Evolutionary conservation across 257 asterid genomes (phyloP), one percentile per base, ranked within the genome.

Genomic region (Mitragyna speciosa): DNA sequence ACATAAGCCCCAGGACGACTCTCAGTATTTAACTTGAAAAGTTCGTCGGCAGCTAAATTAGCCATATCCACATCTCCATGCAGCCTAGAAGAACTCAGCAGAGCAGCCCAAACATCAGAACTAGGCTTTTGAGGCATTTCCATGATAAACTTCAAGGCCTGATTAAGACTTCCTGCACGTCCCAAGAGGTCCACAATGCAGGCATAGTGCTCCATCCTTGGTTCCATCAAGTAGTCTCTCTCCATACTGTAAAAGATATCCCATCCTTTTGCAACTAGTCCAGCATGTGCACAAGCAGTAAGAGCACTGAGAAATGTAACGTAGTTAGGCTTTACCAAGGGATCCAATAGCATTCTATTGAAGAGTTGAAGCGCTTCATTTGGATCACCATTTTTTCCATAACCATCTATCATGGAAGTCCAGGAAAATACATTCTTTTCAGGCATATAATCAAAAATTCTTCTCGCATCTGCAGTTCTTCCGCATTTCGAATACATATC

Each of bases 321-420:
- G 14, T 91, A 84, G 78, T 93, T 93, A 17, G 98, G 97, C 73
- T 79, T 69, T 47, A 83, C 52, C 47, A 51, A 82, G 30, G 77
- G 52, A 73, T 83, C 85, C 0, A 67, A 70, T 70, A 78, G 79
- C 98, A 95, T 91, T 72, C 74, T 76, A 78, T 74, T 80, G 43
- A 95, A 95, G 72, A 95, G 95, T 20, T 78, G 78, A 8, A 95
- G 89, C 7, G 97, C 89, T 80, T 89, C 97, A 48, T 79, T 56
- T 19, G 99, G 90, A 70, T 83, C 72, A n/a, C 99, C 96, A 36
- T 92, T 95, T 86, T 90, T 95, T 7, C 99, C 98, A 45, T 93
- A 95, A 56, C 99, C 99, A 70, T 95, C 99, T 54, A 95, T 89
- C 98, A 95, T 91, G 30, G 98, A 95, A 79, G 99, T 92, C 98